Percentiles rank a stretch among this genome's conserved stretches.
Evolutionary conservation across 192 early-diverging fungal genomes (phyloP).

Genomic region (Paraglomus brasilianum): DNA sequence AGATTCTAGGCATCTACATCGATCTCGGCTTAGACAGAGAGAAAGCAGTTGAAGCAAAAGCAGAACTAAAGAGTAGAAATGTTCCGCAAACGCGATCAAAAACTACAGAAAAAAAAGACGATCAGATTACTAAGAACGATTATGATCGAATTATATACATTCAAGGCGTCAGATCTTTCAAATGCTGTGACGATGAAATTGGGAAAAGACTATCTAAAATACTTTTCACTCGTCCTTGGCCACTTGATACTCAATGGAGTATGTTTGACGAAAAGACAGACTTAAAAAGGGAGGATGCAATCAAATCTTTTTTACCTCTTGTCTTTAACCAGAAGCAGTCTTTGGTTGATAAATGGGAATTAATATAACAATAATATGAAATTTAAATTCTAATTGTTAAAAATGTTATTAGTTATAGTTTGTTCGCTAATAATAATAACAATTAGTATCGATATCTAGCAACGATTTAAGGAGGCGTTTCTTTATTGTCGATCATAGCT

Average conservation of each 20-base stretch:
- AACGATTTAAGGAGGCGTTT: no score
- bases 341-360: not conserved
- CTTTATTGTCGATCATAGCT: no score
- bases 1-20: not conserved
- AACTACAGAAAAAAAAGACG: no score
- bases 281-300: conserved; percentile 5
- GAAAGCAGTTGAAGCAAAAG: not conserved
- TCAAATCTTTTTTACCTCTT: conserved; percentile 9
- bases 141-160: not conserved
- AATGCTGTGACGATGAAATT: not conserved
- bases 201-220: not conserved
- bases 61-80: no score
- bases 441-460: no score
- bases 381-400: not conserved
- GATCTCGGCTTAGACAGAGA: not conserved
- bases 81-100: no score
- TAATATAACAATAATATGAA: not conserved
- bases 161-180: not conserved
- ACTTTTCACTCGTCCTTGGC: conserved; percentile 16
- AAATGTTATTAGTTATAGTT: no score
- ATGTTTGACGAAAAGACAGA: conserved; percentile 7
- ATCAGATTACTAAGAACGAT: no score
- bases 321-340: not conserved
- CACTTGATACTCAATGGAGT: conserved; percentile 17
- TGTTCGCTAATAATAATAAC: no score